phyloP scores from a whole-genome alignment of 768 basidiomycete genomes.

The Amanita muscaria region DNA sequence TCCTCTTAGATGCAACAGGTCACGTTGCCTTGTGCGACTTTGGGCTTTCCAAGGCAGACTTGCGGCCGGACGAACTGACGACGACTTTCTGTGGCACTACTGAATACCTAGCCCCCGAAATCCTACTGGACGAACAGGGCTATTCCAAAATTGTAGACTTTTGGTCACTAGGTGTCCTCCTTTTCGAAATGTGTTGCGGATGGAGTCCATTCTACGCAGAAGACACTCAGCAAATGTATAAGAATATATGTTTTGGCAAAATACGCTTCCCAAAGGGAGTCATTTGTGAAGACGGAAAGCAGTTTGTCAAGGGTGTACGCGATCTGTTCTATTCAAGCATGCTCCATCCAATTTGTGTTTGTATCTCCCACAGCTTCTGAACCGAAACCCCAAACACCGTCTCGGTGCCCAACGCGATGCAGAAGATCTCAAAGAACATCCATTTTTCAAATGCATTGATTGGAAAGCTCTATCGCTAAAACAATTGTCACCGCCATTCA shows the following conservation, averaged over 20 bases:
- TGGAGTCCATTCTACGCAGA: conserved; percentile 99
- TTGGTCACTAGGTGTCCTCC: conserved; percentile 90
- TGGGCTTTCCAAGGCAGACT: conserved; percentile 93
- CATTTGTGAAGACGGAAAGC: conserved; percentile 95
- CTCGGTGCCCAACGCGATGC: conserved; percentile 88
- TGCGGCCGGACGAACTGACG: conserved; percentile 90
- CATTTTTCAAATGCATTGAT: conserved; percentile 89
- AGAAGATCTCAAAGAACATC: conserved; percentile 89
- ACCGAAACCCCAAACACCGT: conserved; percentile 97
- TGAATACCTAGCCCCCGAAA: conserved; percentile 96
- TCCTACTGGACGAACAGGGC: conserved; percentile 96
- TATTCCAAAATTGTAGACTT: conserved; percentile 99
- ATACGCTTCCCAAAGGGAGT: conserved; percentile 96
- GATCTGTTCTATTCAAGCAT: conserved; percentile 10
- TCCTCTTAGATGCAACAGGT: conserved; percentile 94
- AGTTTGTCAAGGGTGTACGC: conserved; percentile 90
- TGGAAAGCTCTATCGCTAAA: conserved; percentile 83
- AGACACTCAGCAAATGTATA: conserved; percentile 99
- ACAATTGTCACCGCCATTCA: conserved; percentile 94
- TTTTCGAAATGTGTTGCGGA: conserved; percentile 99
- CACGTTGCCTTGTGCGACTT: conserved; percentile 99
- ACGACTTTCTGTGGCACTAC: conserved; percentile 99
- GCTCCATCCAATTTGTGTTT: not conserved
- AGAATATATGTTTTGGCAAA: conserved; percentile 97
- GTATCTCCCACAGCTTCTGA: conserved; percentile 63